These are phyloP conservation scores for Clohesyomyces aquaticus DNA, from an alignment of 495 filamentous ascomycete genomes.

Conservation along the genomic window DNA sequence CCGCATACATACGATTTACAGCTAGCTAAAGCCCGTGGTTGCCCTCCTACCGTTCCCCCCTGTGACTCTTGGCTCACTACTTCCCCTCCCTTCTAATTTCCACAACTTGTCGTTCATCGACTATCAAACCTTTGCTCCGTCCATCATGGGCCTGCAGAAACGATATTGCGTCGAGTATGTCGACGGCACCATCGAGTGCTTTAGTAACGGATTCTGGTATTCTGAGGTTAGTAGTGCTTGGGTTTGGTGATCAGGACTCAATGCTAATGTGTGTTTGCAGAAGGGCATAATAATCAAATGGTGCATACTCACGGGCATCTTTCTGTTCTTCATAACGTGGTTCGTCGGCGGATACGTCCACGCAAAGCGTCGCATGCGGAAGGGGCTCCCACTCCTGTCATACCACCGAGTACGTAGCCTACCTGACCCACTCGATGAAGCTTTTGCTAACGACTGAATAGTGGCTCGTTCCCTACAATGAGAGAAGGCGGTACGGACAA, in stretches of 20 bases:
- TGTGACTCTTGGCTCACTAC: no score
- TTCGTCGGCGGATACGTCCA: constrained; percentile 65
- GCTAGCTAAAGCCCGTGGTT: no score
- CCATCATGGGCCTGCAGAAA: constrained; percentile 24
- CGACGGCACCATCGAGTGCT: constrained; percentile 28
- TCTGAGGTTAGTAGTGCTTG: constrained; percentile 24
- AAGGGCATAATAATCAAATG: constrained; percentile 68
- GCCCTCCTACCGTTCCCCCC: no score
- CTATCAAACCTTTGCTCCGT: no score
- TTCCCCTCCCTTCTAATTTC: no score
- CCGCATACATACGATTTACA: no score
- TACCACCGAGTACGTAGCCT: constrained; percentile 65
- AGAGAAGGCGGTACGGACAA: constrained; percentile 54
- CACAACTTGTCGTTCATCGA: no score
- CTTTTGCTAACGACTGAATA: constrained; percentile 41
- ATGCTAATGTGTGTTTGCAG: constrained; percentile 45
- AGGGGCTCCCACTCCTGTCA: constrained; percentile 61
- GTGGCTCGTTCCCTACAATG: constrained; percentile 64
- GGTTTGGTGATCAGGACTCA: neutral
- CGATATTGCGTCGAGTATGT: constrained; percentile 29
- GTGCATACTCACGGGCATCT: constrained; percentile 58
- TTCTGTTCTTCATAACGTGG: constrained; percentile 59
- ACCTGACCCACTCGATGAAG: neutral
- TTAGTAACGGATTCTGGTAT: constrained; percentile 33
- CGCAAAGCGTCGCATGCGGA: constrained; percentile 64